phyloP scores from a whole-genome alignment of 805 yeast genomes.

The Scheffersomyces stipitis region DNA sequence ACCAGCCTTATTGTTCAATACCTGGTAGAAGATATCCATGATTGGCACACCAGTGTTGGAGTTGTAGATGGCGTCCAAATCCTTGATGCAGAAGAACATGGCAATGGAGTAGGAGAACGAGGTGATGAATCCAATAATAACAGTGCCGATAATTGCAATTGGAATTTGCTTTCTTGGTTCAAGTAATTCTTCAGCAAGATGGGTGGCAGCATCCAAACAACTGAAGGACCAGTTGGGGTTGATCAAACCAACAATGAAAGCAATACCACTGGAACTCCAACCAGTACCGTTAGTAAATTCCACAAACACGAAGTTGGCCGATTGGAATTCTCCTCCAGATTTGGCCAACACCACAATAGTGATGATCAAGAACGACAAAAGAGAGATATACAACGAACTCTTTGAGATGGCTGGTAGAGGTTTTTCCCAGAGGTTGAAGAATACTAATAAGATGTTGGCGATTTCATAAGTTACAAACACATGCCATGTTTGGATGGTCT shows the following conservation, averaged over 20 bases:
- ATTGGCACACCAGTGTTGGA: conserved; percentile 64
- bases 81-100: conserved; percentile 58
- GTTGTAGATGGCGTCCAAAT: conserved; percentile 47
- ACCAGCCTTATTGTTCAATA: conserved; percentile 50
- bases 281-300: conserved; percentile 58
- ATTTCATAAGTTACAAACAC: conserved; percentile 51
- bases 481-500: conserved; percentile 49
- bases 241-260: conserved; percentile 67
- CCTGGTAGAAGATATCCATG: conserved; percentile 61
- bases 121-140: conserved; percentile 65
- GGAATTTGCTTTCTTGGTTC: conserved; percentile 62
- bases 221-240: conserved; percentile 72
- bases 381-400: conserved; percentile 50
- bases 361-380: conserved; percentile 52
- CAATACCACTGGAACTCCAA: conserved; percentile 58
- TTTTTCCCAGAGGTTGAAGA: conserved; percentile 52
- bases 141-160: conserved; percentile 59
- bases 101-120: conserved; percentile 52
- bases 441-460: conserved; percentile 39
- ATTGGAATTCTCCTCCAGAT: conserved; percentile 51
- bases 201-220: conserved; percentile 70
- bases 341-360: conserved; percentile 53
- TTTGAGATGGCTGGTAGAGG: conserved; percentile 53
- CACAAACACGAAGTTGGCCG: conserved; percentile 53
- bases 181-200: conserved; percentile 65